Evolutionary conservation across 176 grass and related monocot species (phyloP), one percentile per base, ranked within the genome.

Genomic region (Oryza meridionalis): DNA sequence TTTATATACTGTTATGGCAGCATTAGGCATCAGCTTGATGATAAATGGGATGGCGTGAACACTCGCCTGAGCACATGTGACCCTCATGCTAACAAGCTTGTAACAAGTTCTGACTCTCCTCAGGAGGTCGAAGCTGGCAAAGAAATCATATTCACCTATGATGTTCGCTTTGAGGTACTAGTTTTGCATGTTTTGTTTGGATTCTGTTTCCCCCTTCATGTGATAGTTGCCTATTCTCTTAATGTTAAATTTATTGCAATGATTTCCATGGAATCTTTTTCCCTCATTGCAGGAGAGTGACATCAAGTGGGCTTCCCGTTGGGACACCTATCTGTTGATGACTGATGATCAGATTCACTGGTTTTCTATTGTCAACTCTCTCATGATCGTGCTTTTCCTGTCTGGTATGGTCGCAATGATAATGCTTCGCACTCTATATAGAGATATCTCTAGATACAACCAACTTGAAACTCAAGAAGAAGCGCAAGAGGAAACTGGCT

Each of bases 341-440:
- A 81, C 84, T 81, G 87, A 92, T 77, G 87, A 89, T 80, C 90
- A 92, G 72, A 92, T 92, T 80, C 90, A 92, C 71, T 92, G 90
- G 90, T 92, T 92, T 72, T 92, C 90, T 26, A 92, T 92, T 51
- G 87, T 92, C 24, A 92, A 92, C 84, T 89, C 90, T 67, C 87
- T 89, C 44, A 92, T 92, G 90, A 92, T 92, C 0, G 87, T 92
- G 21, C 79, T 92, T 42, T 92, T 92, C 87, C 80, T 92, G 70
- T 92, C 87, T 68, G 90, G 90, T 37, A 92, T 92, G 90, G 87
- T 92, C n/a, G 90, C 90, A 42, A 92, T 92, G 90, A 92, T 92
- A 67, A 92, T 92, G 90, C 87, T 92, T 37, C 90, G 87, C 76
- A 92, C 90, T 38, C 87, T 92, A 35, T 89, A 92, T 43, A 80